phyloP scores from a whole-genome alignment of 768 basidiomycete genomes.

The Suillus paluster region DNA sequence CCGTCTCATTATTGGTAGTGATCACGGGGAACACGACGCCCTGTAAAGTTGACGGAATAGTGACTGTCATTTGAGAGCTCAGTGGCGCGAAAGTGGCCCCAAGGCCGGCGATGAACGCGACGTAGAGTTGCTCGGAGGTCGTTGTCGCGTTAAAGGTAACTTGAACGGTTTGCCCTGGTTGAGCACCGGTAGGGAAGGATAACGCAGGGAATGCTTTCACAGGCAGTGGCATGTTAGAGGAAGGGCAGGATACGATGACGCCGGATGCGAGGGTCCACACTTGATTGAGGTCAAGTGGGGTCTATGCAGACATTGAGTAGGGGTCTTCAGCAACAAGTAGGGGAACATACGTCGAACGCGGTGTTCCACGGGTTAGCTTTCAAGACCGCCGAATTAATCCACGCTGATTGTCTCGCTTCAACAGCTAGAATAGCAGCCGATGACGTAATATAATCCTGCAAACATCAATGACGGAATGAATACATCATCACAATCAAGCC shows the following conservation, averaged over 20 bases:
- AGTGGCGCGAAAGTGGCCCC: slow-evolving; percentile 36
- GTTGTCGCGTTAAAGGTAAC: slow-evolving; percentile 28
- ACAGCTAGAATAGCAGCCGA: slow-evolving; percentile 63
- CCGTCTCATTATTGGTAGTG: slow-evolving; percentile 31
- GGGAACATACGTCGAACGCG: slow-evolving; percentile 43
- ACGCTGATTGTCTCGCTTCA: slow-evolving; percentile 57
- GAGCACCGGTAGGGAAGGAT: slow-evolving; percentile 34
- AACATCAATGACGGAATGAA: not conserved
- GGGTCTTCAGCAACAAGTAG: not conserved
- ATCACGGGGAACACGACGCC: slow-evolving; percentile 44
- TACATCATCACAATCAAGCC: not conserved
- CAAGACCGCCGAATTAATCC: slow-evolving; percentile 48
- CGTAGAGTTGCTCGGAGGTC: slow-evolving; percentile 26
- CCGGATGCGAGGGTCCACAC: slow-evolving; percentile 50
- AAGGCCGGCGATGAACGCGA: slow-evolving; percentile 43
- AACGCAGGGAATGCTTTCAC: slow-evolving; percentile 53
- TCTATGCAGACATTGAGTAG: slow-evolving; percentile 24
- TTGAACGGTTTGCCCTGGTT: slow-evolving; percentile 33
- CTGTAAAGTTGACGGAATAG: slow-evolving; percentile 28
- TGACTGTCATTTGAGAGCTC: slow-evolving; percentile 17
- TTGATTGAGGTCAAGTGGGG: slow-evolving; percentile 44
- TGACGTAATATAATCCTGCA: slow-evolving; percentile 50
- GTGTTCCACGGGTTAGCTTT: slow-evolving; percentile 50
- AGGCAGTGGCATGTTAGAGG: slow-evolving; percentile 51
- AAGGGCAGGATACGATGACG: slow-evolving; percentile 55